Evolutionary conservation across 495 filamentous ascomycete genomes (phyloP).

Genomic region (Penicillium waksmanii): DNA sequence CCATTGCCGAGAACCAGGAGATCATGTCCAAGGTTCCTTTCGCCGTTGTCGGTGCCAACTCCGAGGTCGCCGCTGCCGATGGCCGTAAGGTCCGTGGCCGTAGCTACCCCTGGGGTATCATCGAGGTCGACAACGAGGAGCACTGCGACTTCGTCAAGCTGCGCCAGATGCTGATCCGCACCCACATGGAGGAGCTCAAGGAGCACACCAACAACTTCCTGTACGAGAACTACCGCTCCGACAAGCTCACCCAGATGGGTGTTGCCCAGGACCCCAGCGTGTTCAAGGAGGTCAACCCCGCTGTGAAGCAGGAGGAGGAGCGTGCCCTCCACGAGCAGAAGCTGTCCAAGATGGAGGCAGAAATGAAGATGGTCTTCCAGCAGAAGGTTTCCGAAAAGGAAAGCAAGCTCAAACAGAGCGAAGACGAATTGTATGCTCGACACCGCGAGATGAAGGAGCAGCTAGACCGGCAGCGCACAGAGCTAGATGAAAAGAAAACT

Average conservation of each 20-base stretch:
- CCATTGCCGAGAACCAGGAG: conserved; percentile 99
- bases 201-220: conserved; percentile 99
- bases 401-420: conserved; percentile 98
- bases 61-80: conserved; percentile 86
- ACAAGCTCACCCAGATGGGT: conserved; percentile 98
- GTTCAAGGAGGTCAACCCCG: conserved; percentile 99
- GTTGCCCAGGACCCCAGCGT: conserved; percentile 97
- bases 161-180: conserved; percentile 99
- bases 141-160: conserved; percentile 99
- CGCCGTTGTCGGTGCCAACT: conserved; percentile 94
- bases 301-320: conserved; percentile 99
- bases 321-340: conserved; percentile 98
- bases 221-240: conserved; percentile 99
- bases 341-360: conserved; percentile 98
- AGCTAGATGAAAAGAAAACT: conserved; percentile 96
- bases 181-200: conserved; percentile 99
- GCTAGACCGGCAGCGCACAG: conserved; percentile 87
- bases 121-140: conserved; percentile 99
- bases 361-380: conserved; percentile 99
- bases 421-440: conserved; percentile 96
- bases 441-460: conserved; percentile 99
- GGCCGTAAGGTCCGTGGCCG: conserved; percentile 96
- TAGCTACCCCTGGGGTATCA: conserved; percentile 96
- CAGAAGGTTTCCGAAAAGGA: conserved; percentile 99
- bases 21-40: conserved; percentile 99